Evolutionary conservation across 2,329 filamentous ascomycete genomes (phyloP).

Genomic region (Cladosporium austrohemisphaericum): DNA sequence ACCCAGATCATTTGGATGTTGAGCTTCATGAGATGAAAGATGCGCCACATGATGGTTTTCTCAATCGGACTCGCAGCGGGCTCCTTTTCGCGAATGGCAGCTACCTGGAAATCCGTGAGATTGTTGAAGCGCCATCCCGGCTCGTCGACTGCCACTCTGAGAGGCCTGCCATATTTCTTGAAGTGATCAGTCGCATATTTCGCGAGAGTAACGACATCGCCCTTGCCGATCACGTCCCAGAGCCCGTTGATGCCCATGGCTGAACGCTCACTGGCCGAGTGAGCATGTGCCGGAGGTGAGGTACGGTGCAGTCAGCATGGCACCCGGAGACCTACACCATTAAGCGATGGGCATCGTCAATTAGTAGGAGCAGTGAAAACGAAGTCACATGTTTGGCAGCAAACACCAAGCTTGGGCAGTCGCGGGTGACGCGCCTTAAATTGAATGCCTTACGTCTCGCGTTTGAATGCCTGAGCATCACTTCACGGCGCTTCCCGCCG

Average conservation of each 20-base stretch:
- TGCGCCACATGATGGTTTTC: constrained; percentile 39
- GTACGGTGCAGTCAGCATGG: too few species aligned
- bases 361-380: too few species aligned
- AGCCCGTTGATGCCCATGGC: constrained; percentile 20
- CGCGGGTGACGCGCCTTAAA: too few species aligned
- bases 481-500: too few species aligned
- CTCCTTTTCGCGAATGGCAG: constrained; percentile 35
- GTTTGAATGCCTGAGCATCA: too few species aligned
- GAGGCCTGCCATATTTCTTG: constrained; percentile 32
- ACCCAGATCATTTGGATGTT: constrained; percentile 53
- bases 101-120: constrained; percentile 33
- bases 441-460: too few species aligned
- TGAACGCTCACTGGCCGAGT: too few species aligned
- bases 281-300: too few species aligned
- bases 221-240: constrained; percentile 39
- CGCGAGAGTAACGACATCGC: constrained; percentile 34
- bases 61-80: constrained; percentile 40
- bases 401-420: too few species aligned
- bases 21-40: constrained; percentile 46
- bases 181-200: constrained; percentile 39
- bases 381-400: too few species aligned
- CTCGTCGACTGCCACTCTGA: constrained; percentile 43
- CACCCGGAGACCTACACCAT: too few species aligned
- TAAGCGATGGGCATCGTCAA: too few species aligned
- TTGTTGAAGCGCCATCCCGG: constrained; percentile 45